Conservation (phyloP, 2,329 filamentous ascomycete genomes). For the Hortaea werneckii region DNA sequence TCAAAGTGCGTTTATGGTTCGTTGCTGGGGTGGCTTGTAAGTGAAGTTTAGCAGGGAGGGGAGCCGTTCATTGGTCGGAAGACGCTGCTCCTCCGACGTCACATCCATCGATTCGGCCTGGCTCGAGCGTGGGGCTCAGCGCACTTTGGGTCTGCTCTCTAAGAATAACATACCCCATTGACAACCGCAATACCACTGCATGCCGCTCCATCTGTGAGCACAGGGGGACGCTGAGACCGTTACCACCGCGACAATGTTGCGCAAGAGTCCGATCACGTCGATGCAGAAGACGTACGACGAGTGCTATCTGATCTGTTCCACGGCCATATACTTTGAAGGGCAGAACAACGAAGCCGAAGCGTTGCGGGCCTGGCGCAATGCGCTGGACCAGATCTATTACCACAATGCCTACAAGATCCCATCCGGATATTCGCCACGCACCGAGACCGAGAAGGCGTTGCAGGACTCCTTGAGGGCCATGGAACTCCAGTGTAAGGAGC, state of each 20-base stretch:
- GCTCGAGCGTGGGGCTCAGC: too few relatives aligned
- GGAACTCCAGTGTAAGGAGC: conserved; percentile 85
- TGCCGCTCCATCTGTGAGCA: too few relatives aligned
- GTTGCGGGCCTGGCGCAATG: conserved; percentile 77
- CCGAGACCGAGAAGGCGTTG: conserved; percentile 74
- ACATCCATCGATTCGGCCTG: too few relatives aligned
- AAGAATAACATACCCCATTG: too few relatives aligned
- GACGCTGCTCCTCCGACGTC: too few relatives aligned
- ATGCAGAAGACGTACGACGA: conserved; percentile 98
- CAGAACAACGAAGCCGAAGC: conserved; percentile 89
- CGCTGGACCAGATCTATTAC: conserved; percentile 79
- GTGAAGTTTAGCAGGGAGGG: not conserved
- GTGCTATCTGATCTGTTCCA: conserved; percentile 88
- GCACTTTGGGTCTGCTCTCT: too few relatives aligned
- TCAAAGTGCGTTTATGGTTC: not conserved
- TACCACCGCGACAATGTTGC: conserved; percentile 11
- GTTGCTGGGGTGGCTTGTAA: not conserved
- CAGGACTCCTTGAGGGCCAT: conserved; percentile 72
- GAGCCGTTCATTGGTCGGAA: too few relatives aligned
- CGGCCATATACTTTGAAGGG: conserved; percentile 89
- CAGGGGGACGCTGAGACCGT: too few relatives aligned
- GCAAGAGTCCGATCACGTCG: conserved; percentile 51
- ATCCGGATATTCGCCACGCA: conserved; percentile 57
- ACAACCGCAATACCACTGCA: too few relatives aligned
- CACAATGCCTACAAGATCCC: conserved; percentile 69